A percentile compares a stretch with the other conserved stretches of the same genome.
phyloP scores from a whole-genome alignment of 225 moss, liverwort and hornwort genomes.

The Anthoceros angustus region DNA sequence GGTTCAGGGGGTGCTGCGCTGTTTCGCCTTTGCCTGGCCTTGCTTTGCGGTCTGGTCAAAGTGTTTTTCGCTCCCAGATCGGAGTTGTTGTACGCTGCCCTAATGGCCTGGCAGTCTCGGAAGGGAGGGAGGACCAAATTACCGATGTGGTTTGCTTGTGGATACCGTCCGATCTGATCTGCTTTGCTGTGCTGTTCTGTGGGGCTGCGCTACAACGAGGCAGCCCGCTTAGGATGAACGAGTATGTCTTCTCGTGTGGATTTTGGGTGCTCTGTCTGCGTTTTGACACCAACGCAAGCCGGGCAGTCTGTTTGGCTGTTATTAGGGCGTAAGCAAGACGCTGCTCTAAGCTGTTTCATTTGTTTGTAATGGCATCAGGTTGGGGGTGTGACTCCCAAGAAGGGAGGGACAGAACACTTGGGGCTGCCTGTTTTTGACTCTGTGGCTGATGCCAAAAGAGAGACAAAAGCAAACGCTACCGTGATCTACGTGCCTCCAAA shows the following conservation, averaged over 20 bases:
- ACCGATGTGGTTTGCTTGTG: no score
- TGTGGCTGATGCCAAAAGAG: constrained; percentile 34
- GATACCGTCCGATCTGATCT: no score
- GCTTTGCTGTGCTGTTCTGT: no score
- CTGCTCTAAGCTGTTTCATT: not conserved
- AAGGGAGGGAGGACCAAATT: no score
- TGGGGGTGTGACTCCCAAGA: constrained; percentile 50
- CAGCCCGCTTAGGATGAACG: no score
- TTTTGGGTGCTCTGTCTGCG: not conserved
- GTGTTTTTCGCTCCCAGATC: not conserved
- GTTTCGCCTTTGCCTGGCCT: not conserved
- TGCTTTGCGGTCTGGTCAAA: not conserved
- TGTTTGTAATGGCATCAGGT: constrained; percentile 10
- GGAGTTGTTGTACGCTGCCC: not conserved
- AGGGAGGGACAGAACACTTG: constrained; percentile 42
- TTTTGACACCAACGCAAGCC: not conserved
- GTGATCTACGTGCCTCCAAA: constrained; percentile 50
- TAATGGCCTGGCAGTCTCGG: no score
- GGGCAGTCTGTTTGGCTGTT: not conserved
- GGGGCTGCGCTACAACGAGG: no score
- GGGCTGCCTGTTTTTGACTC: constrained; percentile 40
- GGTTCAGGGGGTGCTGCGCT: not conserved
- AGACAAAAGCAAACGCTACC: constrained; percentile 38
- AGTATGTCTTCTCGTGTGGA: no score
- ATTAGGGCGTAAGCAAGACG: not conserved